Evolutionary conservation across 148 eudicot species (phyloP), one percentile per base, ranked within the genome.

Genomic region (Dysphania ambrosioides): DNA sequence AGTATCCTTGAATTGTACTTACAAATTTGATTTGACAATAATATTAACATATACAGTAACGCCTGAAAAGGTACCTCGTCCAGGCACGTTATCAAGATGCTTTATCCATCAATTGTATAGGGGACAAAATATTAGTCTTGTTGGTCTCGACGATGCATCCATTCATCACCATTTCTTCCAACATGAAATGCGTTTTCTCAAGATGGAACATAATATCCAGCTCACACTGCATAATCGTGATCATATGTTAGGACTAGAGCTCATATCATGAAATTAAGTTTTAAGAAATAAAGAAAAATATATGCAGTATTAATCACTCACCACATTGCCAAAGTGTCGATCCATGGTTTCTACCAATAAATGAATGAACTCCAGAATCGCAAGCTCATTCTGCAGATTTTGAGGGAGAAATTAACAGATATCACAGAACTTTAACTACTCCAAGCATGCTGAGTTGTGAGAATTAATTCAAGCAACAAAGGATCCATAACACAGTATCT

Each of bases 101-200:
- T 77, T 96, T 96, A 77, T 96, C 99, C 97, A 92, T 87, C 66
- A 96, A 81, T 79, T 96, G 99, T 74, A 96, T 92, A 1, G 97
- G 99, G 47, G 92, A 78, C 38, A 92, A 80, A 58, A 96, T 92
- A 74, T 90, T 96, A n/a, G 97, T 35, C 85, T 92, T 92, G 89
- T 94, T 92, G 66, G 99, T 96, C 86, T 96, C 99, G 5, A 96
- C 87, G 36, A 96, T 80, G 72, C 97, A 92, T 49, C 99, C 99
- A 79, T 96, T 96, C 99, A 96, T 96, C 72, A 96, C 99, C 99
- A 96, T 96, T 83, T 96, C 99, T 78, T 96, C 99, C 82, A 96
- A 85, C 99, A 96, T 96, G 85, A 96, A 96, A 82, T 96, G 99
- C 9, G 99, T 95, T 74, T 92, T 96, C 90, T 96, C 99, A 38